phyloP scores from a whole-genome alignment of 352 stramenopile genomes.

The Globisporangium rhizosaccharum region DNA sequence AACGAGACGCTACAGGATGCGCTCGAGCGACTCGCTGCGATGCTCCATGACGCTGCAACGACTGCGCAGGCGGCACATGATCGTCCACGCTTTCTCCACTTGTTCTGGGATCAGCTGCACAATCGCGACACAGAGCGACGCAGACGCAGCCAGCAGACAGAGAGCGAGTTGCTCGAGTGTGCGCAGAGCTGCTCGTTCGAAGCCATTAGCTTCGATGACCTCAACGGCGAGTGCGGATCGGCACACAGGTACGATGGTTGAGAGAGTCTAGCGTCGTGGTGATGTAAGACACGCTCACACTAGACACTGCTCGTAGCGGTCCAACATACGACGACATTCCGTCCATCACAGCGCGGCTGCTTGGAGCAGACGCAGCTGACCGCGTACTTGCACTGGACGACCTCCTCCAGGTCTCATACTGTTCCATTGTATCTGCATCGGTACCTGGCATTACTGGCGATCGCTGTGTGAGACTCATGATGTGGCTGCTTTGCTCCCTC shows the following conservation, averaged over 20 bases:
- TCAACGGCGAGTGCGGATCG: slow-evolving; percentile 31
- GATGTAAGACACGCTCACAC: background rate
- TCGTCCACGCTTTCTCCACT: slow-evolving; percentile 5
- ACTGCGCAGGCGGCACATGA: background rate
- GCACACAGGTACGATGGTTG: slow-evolving; percentile 23
- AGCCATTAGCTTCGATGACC: slow-evolving; percentile 37
- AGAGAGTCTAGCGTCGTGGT: background rate
- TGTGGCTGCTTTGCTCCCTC: background rate
- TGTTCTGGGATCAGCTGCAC: slow-evolving; percentile 2
- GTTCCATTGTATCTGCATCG: background rate
- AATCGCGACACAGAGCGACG: background rate
- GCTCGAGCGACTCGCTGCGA: slow-evolving; percentile 3
- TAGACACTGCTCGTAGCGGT: background rate
- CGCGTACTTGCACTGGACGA: slow-evolving; percentile 9
- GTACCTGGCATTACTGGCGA: background rate
- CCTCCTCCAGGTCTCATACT: slow-evolving; percentile 7
- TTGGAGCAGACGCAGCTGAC: background rate
- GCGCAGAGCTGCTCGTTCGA: slow-evolving; percentile 26
- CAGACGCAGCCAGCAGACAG: background rate
- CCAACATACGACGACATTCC: slow-evolving; percentile 14
- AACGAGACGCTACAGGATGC: slow-evolving; percentile 1
- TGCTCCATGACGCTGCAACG: background rate
- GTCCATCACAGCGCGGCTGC: slow-evolving; percentile 4
- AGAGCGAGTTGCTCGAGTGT: background rate
- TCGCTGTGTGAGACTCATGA: too few species aligned